Evolutionary conservation across 352 stramenopile species (phyloP).

Genomic region (Phytophthora citricola): DNA sequence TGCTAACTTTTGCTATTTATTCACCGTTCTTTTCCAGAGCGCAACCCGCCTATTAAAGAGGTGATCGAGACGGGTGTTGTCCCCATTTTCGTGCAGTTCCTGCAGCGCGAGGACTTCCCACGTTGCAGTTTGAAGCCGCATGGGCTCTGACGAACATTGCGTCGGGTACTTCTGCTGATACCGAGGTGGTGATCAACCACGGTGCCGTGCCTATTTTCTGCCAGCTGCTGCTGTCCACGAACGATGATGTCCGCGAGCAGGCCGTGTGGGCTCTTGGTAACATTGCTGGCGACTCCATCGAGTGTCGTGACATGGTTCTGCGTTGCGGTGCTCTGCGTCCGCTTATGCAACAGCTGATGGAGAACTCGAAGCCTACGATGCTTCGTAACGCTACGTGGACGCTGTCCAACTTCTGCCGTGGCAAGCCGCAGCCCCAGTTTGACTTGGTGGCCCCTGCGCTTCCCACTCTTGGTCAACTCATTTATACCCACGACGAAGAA

Average conservation of each 20-base stretch:
- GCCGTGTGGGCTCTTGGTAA: slow-evolving; percentile 99
- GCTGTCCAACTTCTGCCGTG: slow-evolving; percentile 98
- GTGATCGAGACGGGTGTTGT: slow-evolving; percentile 99
- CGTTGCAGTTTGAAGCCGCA: slow-evolving; percentile 98
- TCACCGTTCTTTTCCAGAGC: slow-evolving; percentile 72
- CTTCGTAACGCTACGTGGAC: slow-evolving; percentile 99
- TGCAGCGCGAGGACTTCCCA: slow-evolving; percentile 95
- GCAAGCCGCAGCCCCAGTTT: slow-evolving; percentile 79
- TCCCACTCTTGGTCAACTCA: slow-evolving; percentile 96
- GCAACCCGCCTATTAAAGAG: slow-evolving; percentile 99
- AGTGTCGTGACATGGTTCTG: slow-evolving; percentile 97
- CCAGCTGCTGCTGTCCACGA: slow-evolving; percentile 94
- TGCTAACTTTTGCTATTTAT: slow-evolving; percentile 9
- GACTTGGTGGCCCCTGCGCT: slow-evolving; percentile 92
- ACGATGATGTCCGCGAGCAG: slow-evolving; percentile 97
- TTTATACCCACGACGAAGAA: slow-evolving; percentile 98
- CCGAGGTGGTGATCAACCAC: slow-evolving; percentile 97
- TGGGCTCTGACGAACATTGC: slow-evolving; percentile 99
- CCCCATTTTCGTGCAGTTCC: slow-evolving; percentile 98
- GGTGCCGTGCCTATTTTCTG: slow-evolving; percentile 98
- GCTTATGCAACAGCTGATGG: slow-evolving; percentile 95
- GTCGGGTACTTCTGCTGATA: slow-evolving; percentile 97
- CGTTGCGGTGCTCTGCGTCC: slow-evolving; percentile 92
- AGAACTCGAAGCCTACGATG: slow-evolving; percentile 97
- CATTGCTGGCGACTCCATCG: slow-evolving; percentile 98